A percentile compares a stretch with the other conserved stretches of the same genome.
Conservation (phyloP, 1,139 yeast species). For the Yamadazyma sp. region DNA sequence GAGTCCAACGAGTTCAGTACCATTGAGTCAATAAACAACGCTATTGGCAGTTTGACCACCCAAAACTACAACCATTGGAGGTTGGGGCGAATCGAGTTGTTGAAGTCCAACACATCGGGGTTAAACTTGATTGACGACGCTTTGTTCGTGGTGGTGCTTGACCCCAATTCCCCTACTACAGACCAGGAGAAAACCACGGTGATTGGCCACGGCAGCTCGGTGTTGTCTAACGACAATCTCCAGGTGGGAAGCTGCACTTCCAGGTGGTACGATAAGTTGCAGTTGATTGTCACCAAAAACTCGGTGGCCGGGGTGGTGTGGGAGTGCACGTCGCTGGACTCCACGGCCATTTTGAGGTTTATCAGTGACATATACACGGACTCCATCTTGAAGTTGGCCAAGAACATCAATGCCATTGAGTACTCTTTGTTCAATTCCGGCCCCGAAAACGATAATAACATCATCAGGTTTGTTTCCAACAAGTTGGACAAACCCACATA, state of each 20-base stretch:
- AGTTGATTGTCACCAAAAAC: conserved; percentile 64
- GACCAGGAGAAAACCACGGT: conserved; percentile 47
- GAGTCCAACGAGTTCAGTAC: conserved; percentile 41
- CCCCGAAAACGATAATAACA: background rate
- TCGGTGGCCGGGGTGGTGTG: conserved; percentile 77
- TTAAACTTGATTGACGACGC: conserved; percentile 60
- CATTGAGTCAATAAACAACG: conserved; percentile 48
- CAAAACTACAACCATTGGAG: conserved; percentile 67
- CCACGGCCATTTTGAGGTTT: conserved; percentile 71
- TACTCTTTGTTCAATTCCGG: conserved; percentile 58
- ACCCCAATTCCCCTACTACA: conserved; percentile 51
- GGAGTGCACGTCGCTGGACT: conserved; percentile 76
- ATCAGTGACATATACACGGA: conserved; percentile 77
- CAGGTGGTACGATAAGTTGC: conserved; percentile 79
- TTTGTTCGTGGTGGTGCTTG: conserved; percentile 66
- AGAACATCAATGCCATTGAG: conserved; percentile 69
- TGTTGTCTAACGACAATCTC: conserved; percentile 47
- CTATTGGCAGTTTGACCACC: conserved; percentile 70
- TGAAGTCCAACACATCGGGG: conserved; percentile 41
- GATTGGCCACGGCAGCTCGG: conserved; percentile 66
- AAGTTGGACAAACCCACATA: conserved; percentile 41
- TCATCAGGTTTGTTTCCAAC: conserved; percentile 35
- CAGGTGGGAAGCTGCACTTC: conserved; percentile 77
- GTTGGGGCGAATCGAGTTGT: conserved; percentile 52
- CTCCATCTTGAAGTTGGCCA: conserved; percentile 67